Percentiles rank a stretch among this genome's conserved stretches.
These are phyloP conservation scores for Pleurostoma richardsiae DNA, from an alignment of 2,329 filamentous ascomycete genomes.

Conservation along the genomic window DNA sequence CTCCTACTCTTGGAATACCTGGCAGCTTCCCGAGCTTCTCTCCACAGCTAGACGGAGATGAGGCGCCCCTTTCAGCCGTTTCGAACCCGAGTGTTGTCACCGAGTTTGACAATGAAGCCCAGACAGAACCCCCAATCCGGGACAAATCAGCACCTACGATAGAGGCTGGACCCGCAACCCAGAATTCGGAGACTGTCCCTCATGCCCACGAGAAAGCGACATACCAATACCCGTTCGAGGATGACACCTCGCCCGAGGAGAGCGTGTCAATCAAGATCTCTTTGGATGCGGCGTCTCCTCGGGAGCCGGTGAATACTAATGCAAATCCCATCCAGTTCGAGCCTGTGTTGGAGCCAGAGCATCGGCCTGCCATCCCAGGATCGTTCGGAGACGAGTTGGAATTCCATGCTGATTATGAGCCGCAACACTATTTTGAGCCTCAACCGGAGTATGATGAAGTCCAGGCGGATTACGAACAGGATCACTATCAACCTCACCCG, in stretches of 20 bases:
- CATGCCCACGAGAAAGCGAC: conserved; percentile 26
- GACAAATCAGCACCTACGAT: conserved; percentile 12
- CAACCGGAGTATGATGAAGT: conserved; percentile 6
- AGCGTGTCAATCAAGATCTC: conserved; percentile 33
- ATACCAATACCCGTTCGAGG: conserved; percentile 47
- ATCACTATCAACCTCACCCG: background rate
- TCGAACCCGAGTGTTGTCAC: conserved; percentile 59
- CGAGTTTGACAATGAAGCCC: conserved; percentile 69
- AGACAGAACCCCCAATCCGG: conserved; percentile 47
- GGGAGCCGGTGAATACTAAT: conserved; percentile 16
- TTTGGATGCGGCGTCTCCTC: conserved; percentile 26
- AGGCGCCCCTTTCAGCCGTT: conserved; percentile 51
- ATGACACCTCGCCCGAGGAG: conserved; percentile 31
- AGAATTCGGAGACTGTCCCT: conserved; percentile 3
- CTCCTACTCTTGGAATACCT: conserved; percentile 62
- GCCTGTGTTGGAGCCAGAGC: background rate
- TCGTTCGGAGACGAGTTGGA: conserved; percentile 23
- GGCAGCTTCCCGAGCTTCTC: conserved; percentile 49
- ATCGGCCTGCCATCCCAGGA: conserved; percentile 17
- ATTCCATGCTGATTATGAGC: conserved; percentile 1
- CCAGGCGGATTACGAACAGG: background rate
- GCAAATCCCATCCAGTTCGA: conserved; percentile 18
- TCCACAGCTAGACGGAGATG: conserved; percentile 33
- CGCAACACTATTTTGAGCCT: conserved; percentile 6
- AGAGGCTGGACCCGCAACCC: conserved; percentile 14